phyloP scores from a whole-genome alignment of 2,329 filamentous ascomycete species.

The Calonectria crousiana region DNA sequence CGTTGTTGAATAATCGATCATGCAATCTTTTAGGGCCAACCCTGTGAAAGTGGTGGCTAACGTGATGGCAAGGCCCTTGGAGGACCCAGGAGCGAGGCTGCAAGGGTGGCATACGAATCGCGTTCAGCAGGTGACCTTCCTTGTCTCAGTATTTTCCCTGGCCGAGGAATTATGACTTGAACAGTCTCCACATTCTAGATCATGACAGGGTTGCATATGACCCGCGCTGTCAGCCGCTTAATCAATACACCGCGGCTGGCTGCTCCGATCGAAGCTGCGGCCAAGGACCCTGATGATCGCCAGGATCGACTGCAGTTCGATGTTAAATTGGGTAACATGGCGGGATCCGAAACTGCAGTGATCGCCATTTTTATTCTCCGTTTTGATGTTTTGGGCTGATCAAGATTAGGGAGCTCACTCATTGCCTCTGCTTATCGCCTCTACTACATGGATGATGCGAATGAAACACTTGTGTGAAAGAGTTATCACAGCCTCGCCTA shows the following conservation, averaged over 20 bases:
- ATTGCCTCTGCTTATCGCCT: not conserved
- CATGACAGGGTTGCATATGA: not conserved
- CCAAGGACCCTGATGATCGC: not conserved
- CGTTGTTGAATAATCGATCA: too few species aligned
- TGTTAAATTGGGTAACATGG: not conserved
- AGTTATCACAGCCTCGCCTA: not conserved
- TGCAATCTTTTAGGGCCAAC: too few species aligned
- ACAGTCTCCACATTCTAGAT: not conserved
- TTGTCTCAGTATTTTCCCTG: not conserved
- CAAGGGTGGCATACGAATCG: not conserved
- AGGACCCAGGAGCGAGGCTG: not conserved
- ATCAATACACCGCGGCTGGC: not conserved
- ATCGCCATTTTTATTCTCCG: not conserved
- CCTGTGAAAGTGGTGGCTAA: too few species aligned
- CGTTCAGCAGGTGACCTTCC: not conserved
- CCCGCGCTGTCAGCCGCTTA: too few species aligned
- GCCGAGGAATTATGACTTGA: too few species aligned
- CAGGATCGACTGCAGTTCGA: not conserved
- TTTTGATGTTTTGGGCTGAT: not conserved
- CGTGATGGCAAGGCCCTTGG: not conserved
- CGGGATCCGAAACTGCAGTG: not conserved
- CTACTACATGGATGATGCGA: not conserved
- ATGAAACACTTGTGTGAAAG: not conserved
- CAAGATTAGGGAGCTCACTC: not conserved
- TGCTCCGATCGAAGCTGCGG: not conserved